Percentiles rank a stretch among this genome's conserved stretches.
Evolutionary conservation across 306 rosid genomes (phyloP).

Genomic region (Castanea mollissima): DNA sequence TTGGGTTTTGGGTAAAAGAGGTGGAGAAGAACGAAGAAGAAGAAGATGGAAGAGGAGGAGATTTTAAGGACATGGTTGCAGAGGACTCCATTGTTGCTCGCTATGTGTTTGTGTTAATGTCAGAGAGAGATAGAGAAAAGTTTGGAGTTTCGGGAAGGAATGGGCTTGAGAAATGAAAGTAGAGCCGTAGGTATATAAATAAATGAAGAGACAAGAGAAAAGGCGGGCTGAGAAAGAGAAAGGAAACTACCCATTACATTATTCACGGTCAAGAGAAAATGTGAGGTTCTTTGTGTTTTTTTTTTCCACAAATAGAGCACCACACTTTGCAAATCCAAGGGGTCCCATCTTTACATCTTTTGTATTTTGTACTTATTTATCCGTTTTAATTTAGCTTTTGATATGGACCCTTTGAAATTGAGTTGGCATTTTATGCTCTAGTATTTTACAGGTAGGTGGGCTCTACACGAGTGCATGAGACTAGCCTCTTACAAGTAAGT

Average conservation of each 20-base stretch:
- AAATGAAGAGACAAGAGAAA: not conserved
- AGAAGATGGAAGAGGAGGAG: slow-evolving; percentile 29
- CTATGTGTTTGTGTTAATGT: not conserved
- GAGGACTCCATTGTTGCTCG: slow-evolving; percentile 36
- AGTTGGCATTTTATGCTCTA: fast-evolving
- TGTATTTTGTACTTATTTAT: no score
- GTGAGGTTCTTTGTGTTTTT: no score
- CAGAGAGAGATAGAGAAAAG: not conserved
- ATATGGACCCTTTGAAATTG: no score
- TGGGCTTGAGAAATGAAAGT: slow-evolving; percentile 1
- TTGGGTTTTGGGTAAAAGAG: slow-evolving; percentile 19
- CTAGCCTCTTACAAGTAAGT: no score
- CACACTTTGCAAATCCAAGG: no score
- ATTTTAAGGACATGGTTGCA: slow-evolving; percentile 42
- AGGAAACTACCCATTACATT: not conserved
- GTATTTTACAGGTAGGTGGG: fast-evolving
- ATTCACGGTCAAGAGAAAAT: no score
- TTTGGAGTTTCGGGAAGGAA: not conserved
- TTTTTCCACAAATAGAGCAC: no score
- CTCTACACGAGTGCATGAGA: no score
- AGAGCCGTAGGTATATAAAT: not conserved
- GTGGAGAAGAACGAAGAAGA: slow-evolving; percentile 33
- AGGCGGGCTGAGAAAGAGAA: not conserved
- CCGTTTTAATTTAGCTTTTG: no score
- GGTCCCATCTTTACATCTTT: no score